Evolutionary conservation across 345 rosid genomes (phyloP), one percentile per base, ranked within the genome.

Genomic region (Arabidopsis arenosa): DNA sequence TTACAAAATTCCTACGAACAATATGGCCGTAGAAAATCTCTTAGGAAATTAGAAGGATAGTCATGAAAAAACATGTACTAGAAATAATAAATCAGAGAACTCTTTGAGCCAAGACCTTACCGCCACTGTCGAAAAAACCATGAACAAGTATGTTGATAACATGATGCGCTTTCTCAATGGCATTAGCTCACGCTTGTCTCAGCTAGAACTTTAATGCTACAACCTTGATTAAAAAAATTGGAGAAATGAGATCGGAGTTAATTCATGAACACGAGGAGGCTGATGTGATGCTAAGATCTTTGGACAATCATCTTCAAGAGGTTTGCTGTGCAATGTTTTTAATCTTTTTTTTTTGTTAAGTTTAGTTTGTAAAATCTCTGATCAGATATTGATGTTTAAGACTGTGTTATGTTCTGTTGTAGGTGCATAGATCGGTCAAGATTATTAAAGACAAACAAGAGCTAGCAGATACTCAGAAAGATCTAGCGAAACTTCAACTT

Each of bases 391-490:
- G 23, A 5, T 58, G 23, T 1, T 23, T 23, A 23, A 23, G 26
- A 23, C 26, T 23, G 26, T 23, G 26, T 23, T 23, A 7, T 57
- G 75, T 53, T 47, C 21, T 60, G 37, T 39, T 85, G 75, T 84
- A 96, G 99, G 99, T 96, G 70, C 97, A 93, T 76, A 87, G 98
- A 78, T 96, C 99, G 54, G 95, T 96, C 65, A 98, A 96, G 87
- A 88, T 96, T 75, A 80, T 96, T 12, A 88, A 97, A 79, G 99
- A 96, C 82, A 96, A 93, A 81, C 99, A 96, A 86, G 99, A 96
- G 79, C 90, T 93, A 63, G 94, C 93, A 10, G 99, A 96, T 6
- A 70, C 98, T 32, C 97, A 96, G 77, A 96, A 96, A 79, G 98
- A 93, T 70, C 73, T 96, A 45, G 95, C 93, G 43, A 96, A 89